phyloP scores from a whole-genome alignment of 805 yeast genomes.

The Metschnikowia aberdeeniae region DNA sequence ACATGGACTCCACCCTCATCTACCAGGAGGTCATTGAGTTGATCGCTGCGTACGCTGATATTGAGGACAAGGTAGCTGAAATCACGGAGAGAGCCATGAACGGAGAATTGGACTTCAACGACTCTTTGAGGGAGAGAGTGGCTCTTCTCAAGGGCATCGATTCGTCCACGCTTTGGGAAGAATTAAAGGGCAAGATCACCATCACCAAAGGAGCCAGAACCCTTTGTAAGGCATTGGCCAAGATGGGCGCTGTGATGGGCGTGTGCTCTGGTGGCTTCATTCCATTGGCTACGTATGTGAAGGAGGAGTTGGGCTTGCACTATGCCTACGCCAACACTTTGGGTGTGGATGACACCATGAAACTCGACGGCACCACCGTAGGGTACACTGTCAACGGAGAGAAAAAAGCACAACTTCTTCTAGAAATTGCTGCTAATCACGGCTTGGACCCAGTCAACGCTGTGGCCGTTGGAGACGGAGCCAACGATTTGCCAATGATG shows the following conservation, averaged over 20 bases:
- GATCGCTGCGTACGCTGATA: constrained; percentile 91
- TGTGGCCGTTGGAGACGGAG: constrained; percentile 95
- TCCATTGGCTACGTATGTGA: constrained; percentile 77
- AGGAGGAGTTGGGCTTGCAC: constrained; percentile 64
- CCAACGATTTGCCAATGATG: constrained; percentile 95
- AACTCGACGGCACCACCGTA: constrained; percentile 67
- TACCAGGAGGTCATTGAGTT: constrained; percentile 95
- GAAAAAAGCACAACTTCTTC: constrained; percentile 70
- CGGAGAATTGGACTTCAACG: constrained; percentile 88
- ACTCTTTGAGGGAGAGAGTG: constrained; percentile 74
- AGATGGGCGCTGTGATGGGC: constrained; percentile 64
- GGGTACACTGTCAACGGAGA: constrained; percentile 87
- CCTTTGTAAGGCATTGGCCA: constrained; percentile 58
- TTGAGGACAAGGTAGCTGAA: constrained; percentile 79
- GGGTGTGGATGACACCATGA: constrained; percentile 40
- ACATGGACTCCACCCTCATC: constrained; percentile 96
- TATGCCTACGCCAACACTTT: constrained; percentile 85
- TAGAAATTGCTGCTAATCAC: constrained; percentile 55
- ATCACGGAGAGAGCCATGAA: constrained; percentile 96
- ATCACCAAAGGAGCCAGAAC: constrained; percentile 87
- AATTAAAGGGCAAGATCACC: constrained; percentile 60
- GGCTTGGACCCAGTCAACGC: constrained; percentile 48
- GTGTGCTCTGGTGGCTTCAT: constrained; percentile 94
- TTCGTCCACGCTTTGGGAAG: constrained; percentile 69
- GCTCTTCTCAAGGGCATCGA: constrained; percentile 77